Percentiles rank a stretch among this genome's conserved stretches.
phyloP scores from a whole-genome alignment of 129 eudicot genomes.

The Smallanthus sonchifolius region DNA sequence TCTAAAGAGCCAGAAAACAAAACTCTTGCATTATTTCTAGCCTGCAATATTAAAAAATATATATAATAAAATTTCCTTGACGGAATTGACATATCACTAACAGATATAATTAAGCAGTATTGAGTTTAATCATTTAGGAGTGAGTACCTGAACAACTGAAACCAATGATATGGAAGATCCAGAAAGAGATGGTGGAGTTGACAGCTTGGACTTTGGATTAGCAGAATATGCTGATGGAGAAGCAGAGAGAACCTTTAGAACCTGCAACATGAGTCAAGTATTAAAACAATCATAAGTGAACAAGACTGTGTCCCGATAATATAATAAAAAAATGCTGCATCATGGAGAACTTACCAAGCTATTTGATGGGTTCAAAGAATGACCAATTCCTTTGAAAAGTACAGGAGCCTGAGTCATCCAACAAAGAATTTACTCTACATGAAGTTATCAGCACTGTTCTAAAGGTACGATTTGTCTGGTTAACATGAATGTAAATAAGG shows the following conservation, averaged over 20 bases:
- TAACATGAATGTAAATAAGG: neutral
- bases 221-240: slow-evolving; percentile 90
- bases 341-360: slow-evolving; percentile 47
- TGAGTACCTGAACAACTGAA: slow-evolving; percentile 76
- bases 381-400: slow-evolving; percentile 74
- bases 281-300: neutral
- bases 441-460: neutral
- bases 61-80: neutral
- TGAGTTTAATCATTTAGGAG: neutral
- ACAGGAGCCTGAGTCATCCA: slow-evolving; percentile 64
- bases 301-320: slow-evolving; percentile 19
- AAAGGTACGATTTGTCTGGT: neutral
- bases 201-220: slow-evolving; percentile 62
- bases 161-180: slow-evolving; percentile 81
- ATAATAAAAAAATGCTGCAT: slow-evolving; percentile 6
- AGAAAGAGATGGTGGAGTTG: slow-evolving; percentile 65
- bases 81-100: neutral
- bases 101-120: neutral
- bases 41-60: slow-evolving; percentile 41
- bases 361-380: slow-evolving; percentile 65
- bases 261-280: slow-evolving; percentile 36
- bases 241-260: slow-evolving; percentile 77
- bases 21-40: slow-evolving; percentile 88
- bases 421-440: slow-evolving; percentile 3
- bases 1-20: slow-evolving; percentile 77